These are phyloP conservation scores for Cutaneotrichosporon sp. DNA, from an alignment of 1,284 basidiomycete genomes.

Conservation along the genomic window DNA sequence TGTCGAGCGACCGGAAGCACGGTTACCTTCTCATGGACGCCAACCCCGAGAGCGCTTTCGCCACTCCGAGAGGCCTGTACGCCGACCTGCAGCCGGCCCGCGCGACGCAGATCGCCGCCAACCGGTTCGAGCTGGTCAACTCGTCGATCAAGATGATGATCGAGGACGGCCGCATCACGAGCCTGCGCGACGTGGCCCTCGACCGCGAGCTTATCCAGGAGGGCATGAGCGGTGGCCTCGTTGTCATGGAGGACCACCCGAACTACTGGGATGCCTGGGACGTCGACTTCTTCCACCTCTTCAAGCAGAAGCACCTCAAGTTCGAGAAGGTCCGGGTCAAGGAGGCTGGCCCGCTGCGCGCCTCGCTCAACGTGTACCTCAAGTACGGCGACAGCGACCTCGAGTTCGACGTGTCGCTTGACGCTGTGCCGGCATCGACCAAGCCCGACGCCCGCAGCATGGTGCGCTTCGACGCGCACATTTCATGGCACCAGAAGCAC, in stretches of 20 bases:
- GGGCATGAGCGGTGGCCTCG: conserved; percentile 76
- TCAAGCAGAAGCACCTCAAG: conserved; percentile 72
- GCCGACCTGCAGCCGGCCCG: conserved; percentile 60
- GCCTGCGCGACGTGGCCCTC: conserved; percentile 71
- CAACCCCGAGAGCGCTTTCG: conserved; percentile 43
- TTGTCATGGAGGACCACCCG: conserved; percentile 84
- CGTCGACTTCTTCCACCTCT: conserved; percentile 92
- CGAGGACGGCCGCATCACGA: conserved; percentile 75
- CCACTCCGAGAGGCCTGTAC: conserved; percentile 56
- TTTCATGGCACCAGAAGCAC: conserved; percentile 80
- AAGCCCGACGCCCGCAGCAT: conserved; percentile 69
- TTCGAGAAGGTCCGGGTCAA: conserved; percentile 73
- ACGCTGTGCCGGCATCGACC: conserved; percentile 66
- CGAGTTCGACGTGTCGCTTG: conserved; percentile 78
- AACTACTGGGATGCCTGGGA: conserved; percentile 62
- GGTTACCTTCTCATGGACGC: conserved; percentile 70
- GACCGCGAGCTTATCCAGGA: conserved; percentile 74
- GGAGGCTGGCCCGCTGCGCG: conserved; percentile 78
- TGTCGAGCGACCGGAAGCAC: conserved; percentile 63
- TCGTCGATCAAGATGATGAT: conserved; percentile 72
- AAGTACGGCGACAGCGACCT: conserved; percentile 78
- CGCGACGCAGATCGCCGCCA: conserved; percentile 60
- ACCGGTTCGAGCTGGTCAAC: conserved; percentile 72
- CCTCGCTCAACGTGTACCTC: conserved; percentile 68
- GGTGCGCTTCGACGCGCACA: conserved; percentile 74